phyloP scores from a whole-genome alignment of 495 filamentous ascomycete species.

The Hyaloscypha hepaticicola region DNA sequence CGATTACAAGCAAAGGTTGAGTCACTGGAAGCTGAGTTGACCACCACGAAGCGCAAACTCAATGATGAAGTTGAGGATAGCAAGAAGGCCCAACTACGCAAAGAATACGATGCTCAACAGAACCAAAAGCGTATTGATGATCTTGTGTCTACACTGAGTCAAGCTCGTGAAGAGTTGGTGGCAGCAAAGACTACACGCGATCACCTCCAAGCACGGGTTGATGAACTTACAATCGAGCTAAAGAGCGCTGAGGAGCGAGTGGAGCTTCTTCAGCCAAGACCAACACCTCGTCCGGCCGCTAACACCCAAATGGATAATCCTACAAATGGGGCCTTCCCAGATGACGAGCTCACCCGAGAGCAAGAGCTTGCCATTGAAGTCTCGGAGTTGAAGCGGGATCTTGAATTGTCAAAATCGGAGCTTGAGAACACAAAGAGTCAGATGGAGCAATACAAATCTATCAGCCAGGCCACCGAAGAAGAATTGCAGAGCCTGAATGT shows the following conservation, averaged over 20 bases:
- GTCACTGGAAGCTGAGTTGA: conserved; percentile 72
- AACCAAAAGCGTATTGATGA: conserved; percentile 88
- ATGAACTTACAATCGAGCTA: conserved; percentile 85
- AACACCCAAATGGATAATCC: conserved; percentile 31
- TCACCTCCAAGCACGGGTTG: conserved; percentile 80
- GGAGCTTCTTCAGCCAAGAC: conserved; percentile 71
- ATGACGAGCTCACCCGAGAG: conserved; percentile 64
- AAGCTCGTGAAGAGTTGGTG: conserved; percentile 78
- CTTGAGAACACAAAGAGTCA: conserved; percentile 75
- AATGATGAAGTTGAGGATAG: conserved; percentile 79
- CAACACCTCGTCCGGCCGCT: conserved; percentile 55
- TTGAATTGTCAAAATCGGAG: conserved; percentile 73
- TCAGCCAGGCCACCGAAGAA: conserved; percentile 86
- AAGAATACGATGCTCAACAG: conserved; percentile 85
- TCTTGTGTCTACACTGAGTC: conserved; percentile 71
- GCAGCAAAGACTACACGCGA: conserved; percentile 82
- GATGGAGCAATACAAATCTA: conserved; percentile 83
- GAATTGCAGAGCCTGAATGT: conserved; percentile 76
- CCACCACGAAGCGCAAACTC: conserved; percentile 76
- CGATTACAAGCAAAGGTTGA: conserved; percentile 75
- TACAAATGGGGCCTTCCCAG: conserved; percentile 40
- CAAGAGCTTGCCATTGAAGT: conserved; percentile 82
- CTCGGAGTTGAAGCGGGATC: conserved; percentile 76
- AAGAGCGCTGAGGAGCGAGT: conserved; percentile 83
- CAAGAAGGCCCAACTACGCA: conserved; percentile 73